Base-by-base conservation (phyloP, 768 basidiomycete genomes). In the Tylopilus rubrobrunneus region DNA sequence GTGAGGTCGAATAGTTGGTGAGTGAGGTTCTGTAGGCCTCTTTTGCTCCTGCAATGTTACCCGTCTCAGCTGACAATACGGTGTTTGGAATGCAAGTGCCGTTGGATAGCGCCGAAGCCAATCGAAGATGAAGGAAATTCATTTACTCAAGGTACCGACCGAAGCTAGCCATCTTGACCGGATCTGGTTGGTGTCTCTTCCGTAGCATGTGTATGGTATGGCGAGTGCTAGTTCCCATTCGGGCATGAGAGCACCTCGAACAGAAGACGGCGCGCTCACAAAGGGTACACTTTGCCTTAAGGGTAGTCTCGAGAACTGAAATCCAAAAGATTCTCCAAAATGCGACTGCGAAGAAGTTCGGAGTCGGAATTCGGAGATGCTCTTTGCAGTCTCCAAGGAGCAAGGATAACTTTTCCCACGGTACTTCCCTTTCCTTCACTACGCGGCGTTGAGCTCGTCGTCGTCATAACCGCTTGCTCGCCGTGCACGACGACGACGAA, bases 401-500 rank as follows among this genome's bases (percentile, higher is more conserved):
- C 43, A 2, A 29, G 7, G 19, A 8, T 14, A 46, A 23, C 17
- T 51, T 67, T 11, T 71, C 69, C 55, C 67, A 71, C 67, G 69
- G 46, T 56, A 52, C 37, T 55, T 57, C 48, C 56, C 61, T 53
- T 62, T 52, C 57, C 51, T 44, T 45, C 40, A 23, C 48, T 51
- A 36, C 49, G 25, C 44, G 58, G 55, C 57, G 57, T 25, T 25
- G 25, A 56, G 59, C 57, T 57, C 42, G 67, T 47, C 56, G 64
- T 57, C 56, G 58, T 69, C 59, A 39, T 19, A 37, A 52, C 43
- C 41, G 33, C 46, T 55, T 57, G 57, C 56, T 65, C 69, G 67
- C 65, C 53, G 69, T 60, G 52, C 50, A 57, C 51, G 54, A 58
- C 69, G 54, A 59, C 67, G 59, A 56, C 59, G 55, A 58, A 59